These are phyloP conservation scores for Populus davidiana DNA, from an alignment of 345 rosid genomes.

Conservation along the genomic window DNA sequence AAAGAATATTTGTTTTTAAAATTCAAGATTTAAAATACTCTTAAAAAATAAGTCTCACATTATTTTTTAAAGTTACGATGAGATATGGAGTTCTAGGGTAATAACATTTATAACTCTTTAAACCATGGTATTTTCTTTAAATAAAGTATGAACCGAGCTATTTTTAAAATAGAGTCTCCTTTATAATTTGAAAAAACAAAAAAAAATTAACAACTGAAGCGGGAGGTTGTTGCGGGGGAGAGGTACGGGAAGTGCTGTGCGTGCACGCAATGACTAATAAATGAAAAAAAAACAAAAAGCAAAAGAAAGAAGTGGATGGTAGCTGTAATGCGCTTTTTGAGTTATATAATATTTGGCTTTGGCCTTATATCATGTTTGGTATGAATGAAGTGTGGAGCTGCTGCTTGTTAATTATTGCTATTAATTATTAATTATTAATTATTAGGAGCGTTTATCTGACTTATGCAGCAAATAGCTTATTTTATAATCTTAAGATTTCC, in stretches of 20 bases:
- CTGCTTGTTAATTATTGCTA: background rate
- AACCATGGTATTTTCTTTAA: no score
- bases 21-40: no score
- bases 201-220: background rate
- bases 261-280: conserved; percentile 29
- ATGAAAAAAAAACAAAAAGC: no score
- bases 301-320: conserved; percentile 5
- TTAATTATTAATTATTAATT: background rate
- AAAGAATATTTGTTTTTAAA: no score
- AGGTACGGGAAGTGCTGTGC: conserved; percentile 20
- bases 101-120: no score
- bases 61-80: no score
- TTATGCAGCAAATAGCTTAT: background rate
- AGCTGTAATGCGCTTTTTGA: conserved; percentile 33
- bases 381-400: background rate
- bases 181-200: no score
- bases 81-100: no score
- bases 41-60: no score
- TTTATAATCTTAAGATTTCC: background rate
- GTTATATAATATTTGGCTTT: background rate
- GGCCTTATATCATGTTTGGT: conserved; percentile 5
- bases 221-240: background rate
- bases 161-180: no score
- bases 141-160: no score
- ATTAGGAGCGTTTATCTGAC: background rate